Conservation (phyloP, 2,329 filamentous ascomycete genomes). For the Madurella fahalii region DNA sequence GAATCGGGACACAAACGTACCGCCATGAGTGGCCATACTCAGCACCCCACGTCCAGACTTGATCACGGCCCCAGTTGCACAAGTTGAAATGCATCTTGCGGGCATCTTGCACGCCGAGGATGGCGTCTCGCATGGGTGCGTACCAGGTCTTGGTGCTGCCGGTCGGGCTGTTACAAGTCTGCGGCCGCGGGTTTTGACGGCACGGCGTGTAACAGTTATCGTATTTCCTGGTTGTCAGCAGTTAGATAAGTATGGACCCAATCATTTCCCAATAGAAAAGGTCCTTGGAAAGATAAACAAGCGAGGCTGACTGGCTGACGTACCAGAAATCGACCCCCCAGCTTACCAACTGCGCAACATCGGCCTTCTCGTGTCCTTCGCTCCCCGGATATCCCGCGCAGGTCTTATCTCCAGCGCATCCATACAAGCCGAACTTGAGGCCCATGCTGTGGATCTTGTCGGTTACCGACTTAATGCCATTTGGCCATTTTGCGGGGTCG, state of each 20-base stretch:
- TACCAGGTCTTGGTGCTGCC: conserved; percentile 18
- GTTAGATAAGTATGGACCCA: neutral
- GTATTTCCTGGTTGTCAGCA: conserved; percentile 14
- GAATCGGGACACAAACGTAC: too few species aligned
- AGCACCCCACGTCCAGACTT: conserved; percentile 21
- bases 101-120: neutral
- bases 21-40: conserved; percentile 18
- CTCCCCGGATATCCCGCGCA: conserved; percentile 21
- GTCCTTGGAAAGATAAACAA: too few species aligned
- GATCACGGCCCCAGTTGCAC: conserved; percentile 22
- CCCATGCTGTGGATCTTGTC: conserved; percentile 22
- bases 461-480: conserved; percentile 18
- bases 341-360: conserved; percentile 13
- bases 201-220: conserved; percentile 24
- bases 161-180: conserved; percentile 14
- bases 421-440: conserved; percentile 22
- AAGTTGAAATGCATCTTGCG: conserved; percentile 17
- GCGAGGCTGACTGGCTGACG: neutral
- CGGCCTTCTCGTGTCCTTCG: conserved; percentile 14
- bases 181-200: conserved; percentile 9
- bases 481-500: conserved; percentile 22
- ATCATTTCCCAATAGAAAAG: too few species aligned
- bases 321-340: conserved; percentile 24
- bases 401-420: conserved; percentile 20
- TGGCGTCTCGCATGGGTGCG: conserved; percentile 18